Base-by-base conservation (phyloP, 163 green algal genomes). In the Chloromonas sp. region DNA sequence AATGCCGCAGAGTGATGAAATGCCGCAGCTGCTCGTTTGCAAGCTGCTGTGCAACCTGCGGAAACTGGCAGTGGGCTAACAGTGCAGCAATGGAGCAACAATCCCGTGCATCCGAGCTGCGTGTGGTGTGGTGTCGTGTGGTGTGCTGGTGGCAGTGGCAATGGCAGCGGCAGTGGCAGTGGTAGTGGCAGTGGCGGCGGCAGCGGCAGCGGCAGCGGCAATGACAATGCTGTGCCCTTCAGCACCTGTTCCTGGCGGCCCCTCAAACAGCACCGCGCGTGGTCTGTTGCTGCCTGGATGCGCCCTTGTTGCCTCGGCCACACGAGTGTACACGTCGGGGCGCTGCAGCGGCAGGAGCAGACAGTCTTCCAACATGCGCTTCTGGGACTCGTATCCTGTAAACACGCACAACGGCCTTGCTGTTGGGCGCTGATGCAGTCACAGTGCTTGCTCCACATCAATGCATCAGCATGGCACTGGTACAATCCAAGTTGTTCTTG, bases 241-340 rank as follows among this genome's bases (percentile, higher is more conserved):
- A 36, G 36, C 60, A 83, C 79, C 81, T 57, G 81, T 84, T n/a
- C 81, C 81, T 58, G 81, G 81, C 15, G 81, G 81, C 81, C 81
- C 81, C 61, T 98, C 95, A 87, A 99, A 98, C 62, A 99, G 92
- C 70, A 99, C 91, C 2, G 95, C 95, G 5, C 95, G 92, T 1
- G 97, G 95, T 3, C 91, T 87, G 87, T 93, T 94, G 87, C 77
- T 88, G 11, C 77, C 87, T 60, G 85, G 91, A 0, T 88, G 82
- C 59, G 88, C 78, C 0, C 95, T 87, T 0, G 96, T 98, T 70
- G 87, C 88, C 0, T 86, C 70, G 0, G 92, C 91, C 59, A 95
- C 78, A 58, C 84, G 1, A 58, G 79, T 81, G 86, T 94, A 95
- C 62, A 96, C 91, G 15, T 97, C 92, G 0, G 95, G 92, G 61